Base-by-base conservation (phyloP, 2,329 filamentous ascomycete genomes). In the Xylaria sp. region DNA sequence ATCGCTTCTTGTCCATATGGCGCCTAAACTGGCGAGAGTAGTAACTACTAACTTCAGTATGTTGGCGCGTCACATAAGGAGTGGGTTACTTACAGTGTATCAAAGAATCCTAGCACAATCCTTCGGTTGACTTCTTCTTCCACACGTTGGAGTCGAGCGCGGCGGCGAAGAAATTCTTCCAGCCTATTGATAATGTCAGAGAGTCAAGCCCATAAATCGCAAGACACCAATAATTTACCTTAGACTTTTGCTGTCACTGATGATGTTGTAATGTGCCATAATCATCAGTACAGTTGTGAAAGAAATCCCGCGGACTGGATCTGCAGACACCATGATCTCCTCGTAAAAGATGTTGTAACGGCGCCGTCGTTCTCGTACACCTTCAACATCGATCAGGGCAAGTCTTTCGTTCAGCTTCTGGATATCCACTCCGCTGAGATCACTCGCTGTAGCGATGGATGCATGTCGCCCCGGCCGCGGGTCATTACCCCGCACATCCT, bases 201-300 rank as follows among this genome's bases (percentile, higher is more conserved):
- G 37, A 4, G 33, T n/a, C 51, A 15, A 9, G 3, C 21, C 28
- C 28, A 31, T 25, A 49, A 1, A 12, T 17, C 2, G 25, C 21
- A 17, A 63, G 40, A 28, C 3, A 43, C 40, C 21, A 45, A 69
- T n/a, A 77, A n/a, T 80, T 74, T 80, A 91, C 89, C 86, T 89
- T 73, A 99, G 80, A 77, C 93, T 97, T 83, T 97, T 97, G 80
- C 90, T 97, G 77, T 99, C 95, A 69, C 90, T 97, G 75, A 99
- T 99, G 73, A 99, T 93, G 73, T 98, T 99, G 83, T 99, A 96
- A 77, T 99, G 95, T 35, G 96, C 94, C 60, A 99, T 83, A 64
- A 96, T 96, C 90, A 99, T 95, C 54, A 99, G 83, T 21, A 97
- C 90, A 6, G 90, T 89, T 2, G 92, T 95, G 76, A 99, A 99